Percentiles rank a stretch among this genome's conserved stretches.
These are phyloP conservation scores for Plectosphaerella sp. DNA, from an alignment of 2,329 filamentous ascomycete species.

Conservation along the genomic window DNA sequence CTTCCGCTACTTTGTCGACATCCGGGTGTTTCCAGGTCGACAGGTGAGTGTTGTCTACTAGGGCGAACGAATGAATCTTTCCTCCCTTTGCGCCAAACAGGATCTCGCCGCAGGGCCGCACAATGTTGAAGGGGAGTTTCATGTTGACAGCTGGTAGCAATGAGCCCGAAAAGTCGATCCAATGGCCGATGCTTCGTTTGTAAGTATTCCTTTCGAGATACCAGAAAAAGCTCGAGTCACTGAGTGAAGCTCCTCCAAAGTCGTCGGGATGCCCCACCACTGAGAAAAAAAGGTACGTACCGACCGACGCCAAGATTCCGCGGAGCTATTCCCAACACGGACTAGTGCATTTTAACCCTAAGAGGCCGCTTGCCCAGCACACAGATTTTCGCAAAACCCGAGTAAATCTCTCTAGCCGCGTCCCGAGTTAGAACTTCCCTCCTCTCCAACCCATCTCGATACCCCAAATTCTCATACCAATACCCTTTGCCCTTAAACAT, in stretches of 20 bases:
- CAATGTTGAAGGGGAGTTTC: conserved; percentile 60
- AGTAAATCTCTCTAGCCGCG: conserved; percentile 1
- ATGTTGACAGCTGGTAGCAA: conserved; percentile 19
- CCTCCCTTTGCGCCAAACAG: conserved; percentile 73
- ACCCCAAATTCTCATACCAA: not conserved
- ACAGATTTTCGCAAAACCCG: conserved; percentile 9
- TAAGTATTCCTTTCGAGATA: not conserved
- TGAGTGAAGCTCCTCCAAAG: not conserved
- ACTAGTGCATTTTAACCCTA: conserved; percentile 32
- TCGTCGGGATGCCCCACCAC: conserved; percentile 1
- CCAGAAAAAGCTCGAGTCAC: not conserved
- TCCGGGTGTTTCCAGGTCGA: conserved; percentile 57
- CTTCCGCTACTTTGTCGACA: conserved; percentile 23
- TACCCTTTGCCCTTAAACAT: conserved; percentile 83
- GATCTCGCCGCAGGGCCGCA: conserved; percentile 49
- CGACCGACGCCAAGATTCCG: conserved; percentile 6
- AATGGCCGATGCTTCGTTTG: too few relatives aligned
- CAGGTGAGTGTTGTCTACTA: conserved; percentile 52
- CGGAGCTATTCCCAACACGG: conserved; percentile 10
- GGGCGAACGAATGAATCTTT: conserved; percentile 63
- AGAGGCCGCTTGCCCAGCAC: conserved; percentile 10
- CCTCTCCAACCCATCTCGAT: not conserved
- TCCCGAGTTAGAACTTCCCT: not conserved
- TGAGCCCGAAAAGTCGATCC: not conserved
- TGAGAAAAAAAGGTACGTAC: conserved; percentile 30